Conservation (phyloP, 2,329 filamentous ascomycete species). For the Colletotrichum sp. region DNA sequence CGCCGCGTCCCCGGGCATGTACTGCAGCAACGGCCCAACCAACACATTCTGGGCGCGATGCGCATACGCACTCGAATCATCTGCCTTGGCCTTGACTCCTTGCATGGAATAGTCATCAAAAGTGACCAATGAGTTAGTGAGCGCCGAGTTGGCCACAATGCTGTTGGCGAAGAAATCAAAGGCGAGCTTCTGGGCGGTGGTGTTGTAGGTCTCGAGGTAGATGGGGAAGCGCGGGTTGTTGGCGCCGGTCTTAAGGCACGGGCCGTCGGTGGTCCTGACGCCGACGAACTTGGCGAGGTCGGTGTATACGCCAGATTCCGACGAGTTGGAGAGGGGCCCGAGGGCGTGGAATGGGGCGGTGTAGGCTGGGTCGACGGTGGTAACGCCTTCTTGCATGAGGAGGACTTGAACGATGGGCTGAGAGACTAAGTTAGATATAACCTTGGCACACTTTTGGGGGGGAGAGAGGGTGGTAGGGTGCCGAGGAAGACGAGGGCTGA, state of each 20-base stretch:
- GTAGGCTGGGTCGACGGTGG: slow-evolving; percentile 40
- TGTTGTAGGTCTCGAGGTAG: slow-evolving; percentile 43
- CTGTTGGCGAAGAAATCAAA: slow-evolving; percentile 36
- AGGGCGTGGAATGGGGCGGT: slow-evolving; percentile 47
- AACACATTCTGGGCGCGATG: slow-evolving; percentile 49
- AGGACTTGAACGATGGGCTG: slow-evolving; percentile 44
- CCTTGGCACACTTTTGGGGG: not conserved
- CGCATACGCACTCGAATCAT: slow-evolving; percentile 47
- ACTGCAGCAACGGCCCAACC: slow-evolving; percentile 38
- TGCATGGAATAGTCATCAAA: slow-evolving; percentile 58
- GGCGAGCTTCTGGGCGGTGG: slow-evolving; percentile 27
- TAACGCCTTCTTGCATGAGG: slow-evolving; percentile 47
- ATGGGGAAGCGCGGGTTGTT: slow-evolving; percentile 48
- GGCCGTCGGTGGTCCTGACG: slow-evolving; percentile 36
- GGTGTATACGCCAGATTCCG: slow-evolving; percentile 42
- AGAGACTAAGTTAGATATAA: not conserved
- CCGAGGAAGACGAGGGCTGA: too few species aligned
- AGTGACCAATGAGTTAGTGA: slow-evolving; percentile 50
- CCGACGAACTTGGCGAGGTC: slow-evolving; percentile 49
- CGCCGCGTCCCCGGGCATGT: slow-evolving; percentile 33
- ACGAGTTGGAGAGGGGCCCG: slow-evolving; percentile 35
- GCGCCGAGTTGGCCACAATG: slow-evolving; percentile 15
- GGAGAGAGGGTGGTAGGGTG: not conserved
- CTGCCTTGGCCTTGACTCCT: slow-evolving; percentile 44
- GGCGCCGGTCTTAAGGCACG: slow-evolving; percentile 45